phyloP scores from a whole-genome alignment of 2,329 filamentous ascomycete species.

The Ascochyta fabae region DNA sequence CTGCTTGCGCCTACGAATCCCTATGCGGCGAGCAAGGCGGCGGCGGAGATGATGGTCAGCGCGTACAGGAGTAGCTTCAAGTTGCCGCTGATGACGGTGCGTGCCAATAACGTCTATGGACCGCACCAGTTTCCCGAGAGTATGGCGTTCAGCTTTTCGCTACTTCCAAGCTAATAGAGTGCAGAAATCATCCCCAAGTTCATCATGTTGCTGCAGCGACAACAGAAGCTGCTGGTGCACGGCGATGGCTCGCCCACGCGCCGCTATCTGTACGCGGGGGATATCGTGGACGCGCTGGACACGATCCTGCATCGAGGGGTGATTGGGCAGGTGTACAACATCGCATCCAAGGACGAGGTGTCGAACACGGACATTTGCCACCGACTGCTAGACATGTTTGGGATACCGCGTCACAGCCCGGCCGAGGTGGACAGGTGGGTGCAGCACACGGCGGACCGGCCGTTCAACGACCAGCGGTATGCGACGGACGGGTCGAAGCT shows the following conservation, averaged over 20 bases:
- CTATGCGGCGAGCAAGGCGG: constrained; percentile 80
- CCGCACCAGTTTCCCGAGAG: constrained; percentile 85
- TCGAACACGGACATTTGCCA: constrained; percentile 74
- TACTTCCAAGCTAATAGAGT: constrained; percentile 16
- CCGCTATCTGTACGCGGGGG: constrained; percentile 78
- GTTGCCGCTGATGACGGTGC: constrained; percentile 78
- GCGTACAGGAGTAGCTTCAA: constrained; percentile 87
- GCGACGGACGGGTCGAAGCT: constrained; percentile 50
- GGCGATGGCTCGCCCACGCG: constrained; percentile 77
- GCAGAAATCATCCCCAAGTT: constrained; percentile 88
- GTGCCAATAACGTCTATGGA: constrained; percentile 85
- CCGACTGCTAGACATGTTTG: constrained; percentile 68
- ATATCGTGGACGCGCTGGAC: constrained; percentile 82
- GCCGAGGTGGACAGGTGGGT: constrained; percentile 68
- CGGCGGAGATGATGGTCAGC: constrained; percentile 84
- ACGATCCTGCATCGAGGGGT: constrained; percentile 80
- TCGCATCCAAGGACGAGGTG: constrained; percentile 78
- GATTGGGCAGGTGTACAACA: constrained; percentile 80
- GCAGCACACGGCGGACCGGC: constrained; percentile 77
- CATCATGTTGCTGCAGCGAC: constrained; percentile 71
- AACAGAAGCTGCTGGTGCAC: constrained; percentile 73
- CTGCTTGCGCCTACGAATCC: constrained; percentile 81
- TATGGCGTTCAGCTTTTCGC: constrained; percentile 52
- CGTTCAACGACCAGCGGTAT: constrained; percentile 59
- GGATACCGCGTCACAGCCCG: constrained; percentile 52